Percentiles rank a stretch among this genome's conserved stretches.
Conservation (phyloP, 2,329 filamentous ascomycete genomes). For the Colletotrichum orbiculare region DNA sequence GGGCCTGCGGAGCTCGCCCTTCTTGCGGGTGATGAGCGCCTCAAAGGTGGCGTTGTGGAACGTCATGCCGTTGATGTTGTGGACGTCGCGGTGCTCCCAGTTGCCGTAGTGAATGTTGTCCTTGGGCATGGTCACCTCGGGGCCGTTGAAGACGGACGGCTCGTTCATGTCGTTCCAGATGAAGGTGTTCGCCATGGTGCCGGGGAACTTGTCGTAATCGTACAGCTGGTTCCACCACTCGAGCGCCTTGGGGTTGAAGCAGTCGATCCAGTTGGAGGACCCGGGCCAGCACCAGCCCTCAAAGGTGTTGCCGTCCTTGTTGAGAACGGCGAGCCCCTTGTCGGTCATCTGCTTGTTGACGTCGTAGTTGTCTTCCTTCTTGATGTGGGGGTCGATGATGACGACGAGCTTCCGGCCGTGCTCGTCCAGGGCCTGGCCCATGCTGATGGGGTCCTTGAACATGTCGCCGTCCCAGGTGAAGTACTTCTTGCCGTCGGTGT, state of each 20-base stretch:
- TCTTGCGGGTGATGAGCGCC: constrained; percentile 84
- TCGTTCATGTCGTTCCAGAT: constrained; percentile 99
- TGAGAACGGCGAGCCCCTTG: constrained; percentile 84
- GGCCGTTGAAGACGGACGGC: constrained; percentile 97
- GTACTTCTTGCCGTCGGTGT: constrained; percentile 96
- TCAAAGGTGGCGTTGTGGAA: constrained; percentile 95
- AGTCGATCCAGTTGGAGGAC: constrained; percentile 95
- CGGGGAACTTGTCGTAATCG: constrained; percentile 88
- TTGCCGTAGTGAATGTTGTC: constrained; percentile 92
- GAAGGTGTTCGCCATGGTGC: constrained; percentile 86
- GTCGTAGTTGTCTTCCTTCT: constrained; percentile 83
- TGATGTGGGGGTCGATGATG: constrained; percentile 98
- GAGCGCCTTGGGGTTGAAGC: constrained; percentile 91
- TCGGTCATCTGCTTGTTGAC: constrained; percentile 85
- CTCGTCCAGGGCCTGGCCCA: constrained; percentile 87
- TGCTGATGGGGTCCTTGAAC: constrained; percentile 85
- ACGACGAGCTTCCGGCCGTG: constrained; percentile 90
- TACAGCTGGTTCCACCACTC: constrained; percentile 94
- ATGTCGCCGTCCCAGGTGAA: constrained; percentile 96
- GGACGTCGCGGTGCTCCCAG: constrained; percentile 97
- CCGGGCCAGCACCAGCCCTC: constrained; percentile 99
- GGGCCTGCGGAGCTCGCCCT: constrained; percentile 85
- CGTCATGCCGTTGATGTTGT: constrained; percentile 95
- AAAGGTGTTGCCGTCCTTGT: constrained; percentile 89
- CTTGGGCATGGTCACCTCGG: constrained; percentile 98